phyloP scores from a whole-genome alignment of 2,329 filamentous ascomycete species.

The Aspergillus fijiensis region DNA sequence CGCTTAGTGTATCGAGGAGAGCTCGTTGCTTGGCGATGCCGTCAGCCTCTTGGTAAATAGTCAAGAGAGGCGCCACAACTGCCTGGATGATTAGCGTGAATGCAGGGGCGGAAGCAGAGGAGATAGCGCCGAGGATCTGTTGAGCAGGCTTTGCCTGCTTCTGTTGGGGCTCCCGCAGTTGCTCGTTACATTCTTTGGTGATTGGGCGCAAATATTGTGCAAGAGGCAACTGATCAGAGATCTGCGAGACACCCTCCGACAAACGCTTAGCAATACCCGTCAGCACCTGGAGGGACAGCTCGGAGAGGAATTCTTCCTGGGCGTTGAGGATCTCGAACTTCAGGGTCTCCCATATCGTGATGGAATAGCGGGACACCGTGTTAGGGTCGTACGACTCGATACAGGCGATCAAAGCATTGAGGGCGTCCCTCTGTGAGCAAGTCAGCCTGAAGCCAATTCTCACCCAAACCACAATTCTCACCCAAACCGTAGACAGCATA shows the following conservation, averaged over 20 bases:
- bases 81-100: slow-evolving; percentile 57
- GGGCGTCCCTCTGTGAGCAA: slow-evolving; percentile 56
- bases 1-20: slow-evolving; percentile 60
- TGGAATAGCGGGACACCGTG: slow-evolving; percentile 62
- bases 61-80: slow-evolving; percentile 58
- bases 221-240: slow-evolving; percentile 45
- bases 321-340: slow-evolving; percentile 69
- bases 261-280: slow-evolving; percentile 57
- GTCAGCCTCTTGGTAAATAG: slow-evolving; percentile 61
- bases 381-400: slow-evolving; percentile 58
- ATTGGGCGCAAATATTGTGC: slow-evolving; percentile 60
- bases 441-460: slow-evolving; percentile 19
- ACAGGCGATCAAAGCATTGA: slow-evolving; percentile 62
- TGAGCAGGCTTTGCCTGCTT: slow-evolving; percentile 67
- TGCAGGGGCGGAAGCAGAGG: slow-evolving; percentile 55
- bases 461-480: neutral
- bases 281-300: slow-evolving; percentile 58
- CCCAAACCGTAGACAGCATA: slow-evolving; percentile 26
- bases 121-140: slow-evolving; percentile 58
- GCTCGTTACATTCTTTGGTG: slow-evolving; percentile 66
- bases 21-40: slow-evolving; percentile 63
- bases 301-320: slow-evolving; percentile 64
- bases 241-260: slow-evolving; percentile 43
- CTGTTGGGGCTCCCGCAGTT: slow-evolving; percentile 66
- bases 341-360: slow-evolving; percentile 66